Percentiles rank a stretch among this genome's conserved stretches.
phyloP scores from a whole-genome alignment of 2,329 filamentous ascomycete species.

The Chaetomiaceae sp. region DNA sequence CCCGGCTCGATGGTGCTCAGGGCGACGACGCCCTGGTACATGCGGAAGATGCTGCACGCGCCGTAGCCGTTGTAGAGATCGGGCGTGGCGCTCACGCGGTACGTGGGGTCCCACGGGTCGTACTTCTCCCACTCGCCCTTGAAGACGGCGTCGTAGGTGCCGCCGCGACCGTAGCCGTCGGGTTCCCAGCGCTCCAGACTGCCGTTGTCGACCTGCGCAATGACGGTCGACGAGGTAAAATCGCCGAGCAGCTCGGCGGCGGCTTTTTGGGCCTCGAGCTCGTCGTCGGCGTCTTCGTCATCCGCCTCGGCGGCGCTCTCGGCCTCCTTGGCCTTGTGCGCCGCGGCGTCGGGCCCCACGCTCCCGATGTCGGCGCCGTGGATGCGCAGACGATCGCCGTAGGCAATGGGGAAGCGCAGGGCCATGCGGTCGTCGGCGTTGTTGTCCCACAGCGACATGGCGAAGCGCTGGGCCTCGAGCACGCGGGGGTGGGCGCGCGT shows the following conservation, averaged over 20 bases:
- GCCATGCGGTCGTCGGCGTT: constrained; percentile 51
- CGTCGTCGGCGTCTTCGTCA: constrained; percentile 21
- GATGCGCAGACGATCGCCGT: constrained; percentile 65
- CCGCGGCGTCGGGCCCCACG: constrained; percentile 26
- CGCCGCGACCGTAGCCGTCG: constrained; percentile 58
- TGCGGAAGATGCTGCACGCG: constrained; percentile 53
- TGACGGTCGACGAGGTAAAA: constrained; percentile 43
- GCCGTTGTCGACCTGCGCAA: constrained; percentile 67
- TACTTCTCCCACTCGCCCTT: constrained; percentile 51
- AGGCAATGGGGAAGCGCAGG: constrained; percentile 58
- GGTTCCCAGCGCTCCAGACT: constrained; percentile 69
- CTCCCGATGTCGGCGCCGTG: constrained; percentile 44
- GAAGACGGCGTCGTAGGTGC: constrained; percentile 51
- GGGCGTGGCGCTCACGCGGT: constrained; percentile 48
- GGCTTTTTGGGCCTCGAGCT: constrained; percentile 38
- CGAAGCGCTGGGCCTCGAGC: constrained; percentile 58
- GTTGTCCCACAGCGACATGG: constrained; percentile 62
- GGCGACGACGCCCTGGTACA: constrained; percentile 54
- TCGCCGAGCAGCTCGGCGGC: constrained; percentile 31
- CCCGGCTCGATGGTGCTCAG: constrained; percentile 47
- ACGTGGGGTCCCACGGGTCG: constrained; percentile 52
- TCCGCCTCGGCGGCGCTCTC: constrained; percentile 30
- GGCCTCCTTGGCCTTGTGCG: constrained; percentile 26
- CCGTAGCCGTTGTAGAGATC: constrained; percentile 56
- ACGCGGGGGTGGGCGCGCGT: constrained; percentile 63